phyloP scores from a whole-genome alignment of 139 green algal genomes.

The Tetraselmis chui region DNA sequence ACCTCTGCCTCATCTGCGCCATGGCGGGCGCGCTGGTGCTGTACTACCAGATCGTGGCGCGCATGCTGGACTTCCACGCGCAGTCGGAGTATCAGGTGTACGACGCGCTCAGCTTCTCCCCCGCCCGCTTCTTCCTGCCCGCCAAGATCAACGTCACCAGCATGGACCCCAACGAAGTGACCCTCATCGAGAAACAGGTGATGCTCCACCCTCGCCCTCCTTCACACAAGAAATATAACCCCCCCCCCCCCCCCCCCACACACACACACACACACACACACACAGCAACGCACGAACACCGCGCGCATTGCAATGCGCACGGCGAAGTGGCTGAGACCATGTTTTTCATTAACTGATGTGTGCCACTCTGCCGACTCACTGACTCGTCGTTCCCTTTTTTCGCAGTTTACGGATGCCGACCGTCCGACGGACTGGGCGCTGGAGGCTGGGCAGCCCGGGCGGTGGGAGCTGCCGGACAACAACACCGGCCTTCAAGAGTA shows the following conservation, averaged over 20 bases:
- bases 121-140: neutral
- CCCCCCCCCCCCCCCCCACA: too few relatives aligned
- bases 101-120: neutral
- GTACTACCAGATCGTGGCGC: neutral
- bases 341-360: too few relatives aligned
- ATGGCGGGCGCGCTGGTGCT: neutral
- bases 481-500: neutral
- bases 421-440: neutral
- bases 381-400: neutral
- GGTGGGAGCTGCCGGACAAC: neutral
- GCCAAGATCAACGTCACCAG: neutral
- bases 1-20: neutral
- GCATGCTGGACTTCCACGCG: neutral
- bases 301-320: too few relatives aligned
- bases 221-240: too few relatives aligned
- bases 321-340: too few relatives aligned
- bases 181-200: neutral
- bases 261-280: too few relatives aligned
- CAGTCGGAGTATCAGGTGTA: neutral
- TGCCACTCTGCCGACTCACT: too few relatives aligned
- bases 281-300: too few relatives aligned
- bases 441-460: neutral
- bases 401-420: neutral
- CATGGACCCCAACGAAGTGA: neutral
- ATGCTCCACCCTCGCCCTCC: too few relatives aligned